Evolutionary conservation across 2,329 filamentous ascomycete species (phyloP), one percentile per base, ranked within the genome.

Genomic region (Camillea tinctor): DNA sequence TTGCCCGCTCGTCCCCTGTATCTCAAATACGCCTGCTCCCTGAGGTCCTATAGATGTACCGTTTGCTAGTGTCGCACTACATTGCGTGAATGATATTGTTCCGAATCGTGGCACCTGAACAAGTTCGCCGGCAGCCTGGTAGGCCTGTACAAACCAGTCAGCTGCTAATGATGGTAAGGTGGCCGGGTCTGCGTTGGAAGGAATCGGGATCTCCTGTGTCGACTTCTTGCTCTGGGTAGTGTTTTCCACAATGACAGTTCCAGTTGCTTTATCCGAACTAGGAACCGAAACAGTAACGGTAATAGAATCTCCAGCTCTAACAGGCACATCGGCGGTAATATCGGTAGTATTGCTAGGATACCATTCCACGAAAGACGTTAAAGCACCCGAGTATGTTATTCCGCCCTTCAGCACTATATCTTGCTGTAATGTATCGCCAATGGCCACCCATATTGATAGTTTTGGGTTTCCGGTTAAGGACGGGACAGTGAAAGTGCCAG

Each of bases 101-200:
- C 48, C 55, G 51, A 64, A 64, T 15, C 49, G 53, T 11, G 62
- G 62, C 8, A 62, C 59, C 15, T 53, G 60, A 13, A 60, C 60
- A 4, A 64, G 52, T 36, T 64, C 62, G 13, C 59, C 59, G 19
- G 55, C 55, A 19, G 54, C 30, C 49, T 64, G 62, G 55, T 64
- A 64, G 3, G 62, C 62, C 50, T 64, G 62, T 24, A 64, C 60
- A 23, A 64, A 64, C 62, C 62, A 64, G 52, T 64, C 62, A 4
- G 62, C 62, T 30, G 62, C 62, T 20, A 58, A 52, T 8, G 62
- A 55, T 13, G 59, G 59, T 22, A 62, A 21, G 1, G 50, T 19
- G 19, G 54, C 51, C 7, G 62, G 62, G 40, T 61, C 57, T 9
- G 52, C 56, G 17, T 55, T 55, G 5, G 52, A 55, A 3, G 62